Percentiles rank a stretch among this genome's conserved stretches.
Evolutionary conservation across 768 basidiomycete species (phyloP).

Genomic region (Agaricus blazei): DNA sequence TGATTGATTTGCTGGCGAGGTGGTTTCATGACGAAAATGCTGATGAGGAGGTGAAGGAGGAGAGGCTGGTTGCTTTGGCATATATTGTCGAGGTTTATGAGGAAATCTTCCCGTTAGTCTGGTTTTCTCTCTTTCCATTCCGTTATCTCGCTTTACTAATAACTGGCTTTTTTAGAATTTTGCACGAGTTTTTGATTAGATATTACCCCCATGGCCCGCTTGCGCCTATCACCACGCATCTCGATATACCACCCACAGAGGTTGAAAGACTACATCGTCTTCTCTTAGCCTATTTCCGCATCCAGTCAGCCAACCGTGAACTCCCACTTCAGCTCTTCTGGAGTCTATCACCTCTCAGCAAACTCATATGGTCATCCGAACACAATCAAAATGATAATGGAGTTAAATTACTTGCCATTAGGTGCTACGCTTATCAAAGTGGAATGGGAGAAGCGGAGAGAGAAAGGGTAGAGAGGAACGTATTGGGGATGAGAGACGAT

Average conservation of each 20-base stretch:
- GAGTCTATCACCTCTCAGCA: conserved; percentile 51
- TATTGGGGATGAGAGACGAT: conserved; percentile 39
- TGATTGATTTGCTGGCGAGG: conserved; percentile 74
- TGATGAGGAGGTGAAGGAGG: conserved; percentile 47
- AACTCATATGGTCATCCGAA: conserved; percentile 35
- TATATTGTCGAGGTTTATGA: conserved; percentile 62
- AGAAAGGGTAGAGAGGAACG: conserved; percentile 52
- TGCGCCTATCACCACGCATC: conserved; percentile 30
- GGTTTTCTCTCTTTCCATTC: background rate
- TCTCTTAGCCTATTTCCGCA: conserved; percentile 77
- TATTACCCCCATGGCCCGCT: conserved; percentile 53
- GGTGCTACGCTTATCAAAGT: conserved; percentile 71
- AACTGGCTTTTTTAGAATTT: conserved; percentile 35
- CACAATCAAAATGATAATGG: conserved; percentile 44
- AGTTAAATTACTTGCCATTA: conserved; percentile 65
- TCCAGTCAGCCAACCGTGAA: conserved; percentile 68
- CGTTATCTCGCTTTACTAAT: background rate
- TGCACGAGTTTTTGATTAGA: conserved; percentile 45
- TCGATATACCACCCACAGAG: conserved; percentile 30
- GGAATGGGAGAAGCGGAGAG: conserved; percentile 78
- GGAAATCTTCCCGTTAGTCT: conserved; percentile 66
- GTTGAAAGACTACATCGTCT: conserved; percentile 54
- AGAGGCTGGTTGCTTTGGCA: conserved; percentile 50
- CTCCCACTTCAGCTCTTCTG: conserved; percentile 61
- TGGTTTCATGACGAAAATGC: conserved; percentile 60